These are phyloP conservation scores for Puccinia novopanici DNA, from an alignment of 1,284 basidiomycete genomes.

Conservation along the genomic window DNA sequence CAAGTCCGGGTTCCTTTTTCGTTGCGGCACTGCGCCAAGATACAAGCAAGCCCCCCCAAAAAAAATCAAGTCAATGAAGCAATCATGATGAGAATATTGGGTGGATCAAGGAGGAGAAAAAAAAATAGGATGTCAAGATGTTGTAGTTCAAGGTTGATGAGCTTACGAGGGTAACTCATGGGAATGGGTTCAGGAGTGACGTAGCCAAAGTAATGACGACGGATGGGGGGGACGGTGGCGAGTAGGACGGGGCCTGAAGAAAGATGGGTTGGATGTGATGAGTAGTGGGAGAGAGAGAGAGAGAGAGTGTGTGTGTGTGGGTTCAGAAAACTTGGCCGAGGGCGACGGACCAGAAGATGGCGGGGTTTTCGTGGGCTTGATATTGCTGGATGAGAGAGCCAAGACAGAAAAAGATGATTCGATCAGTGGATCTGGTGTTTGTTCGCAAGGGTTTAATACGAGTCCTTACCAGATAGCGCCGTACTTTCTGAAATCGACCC, in stretches of 20 bases:
- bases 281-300: neutral
- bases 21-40: constrained; percentile 1
- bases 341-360: constrained; percentile 44
- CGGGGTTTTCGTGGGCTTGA: constrained; percentile 49
- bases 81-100: neutral
- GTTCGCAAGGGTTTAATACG: neutral
- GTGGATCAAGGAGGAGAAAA: neutral
- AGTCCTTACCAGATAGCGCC: constrained; percentile 8
- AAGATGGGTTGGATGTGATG: neutral
- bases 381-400: constrained; percentile 16
- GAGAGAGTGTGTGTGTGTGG: no score
- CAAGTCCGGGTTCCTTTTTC: constrained; percentile 17
- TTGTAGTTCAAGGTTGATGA: neutral
- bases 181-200: constrained; percentile 42
- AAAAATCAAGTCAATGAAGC: neutral
- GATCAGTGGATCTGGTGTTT: neutral
- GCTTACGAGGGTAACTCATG: constrained; percentile 39
- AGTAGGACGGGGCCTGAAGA: constrained; percentile 36
- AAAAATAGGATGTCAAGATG: neutral
- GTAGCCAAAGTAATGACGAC: constrained; percentile 44
- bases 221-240: constrained; percentile 29
- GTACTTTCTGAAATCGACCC: constrained; percentile 1
- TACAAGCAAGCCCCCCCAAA: neutral
- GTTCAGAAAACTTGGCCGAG: constrained; percentile 21
- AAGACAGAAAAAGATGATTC: neutral